These are phyloP conservation scores for Diaporthe sp. DNA, from an alignment of 2,329 filamentous ascomycete species.

Conservation along the genomic window DNA sequence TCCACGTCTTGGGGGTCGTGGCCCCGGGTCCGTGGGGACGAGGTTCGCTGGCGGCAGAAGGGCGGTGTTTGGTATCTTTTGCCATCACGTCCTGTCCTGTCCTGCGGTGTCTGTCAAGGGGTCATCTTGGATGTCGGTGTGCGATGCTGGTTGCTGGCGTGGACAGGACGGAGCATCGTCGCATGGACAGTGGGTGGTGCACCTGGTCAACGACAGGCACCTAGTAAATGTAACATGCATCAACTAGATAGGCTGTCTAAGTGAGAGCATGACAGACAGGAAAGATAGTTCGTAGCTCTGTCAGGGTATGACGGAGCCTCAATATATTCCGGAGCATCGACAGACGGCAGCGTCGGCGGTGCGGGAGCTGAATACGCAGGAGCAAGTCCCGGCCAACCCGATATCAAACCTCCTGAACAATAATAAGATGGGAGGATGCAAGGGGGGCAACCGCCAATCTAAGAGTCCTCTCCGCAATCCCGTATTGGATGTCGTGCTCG, in stretches of 20 bases:
- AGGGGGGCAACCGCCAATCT: background rate
- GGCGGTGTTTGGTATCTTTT: slow-evolving; percentile 23
- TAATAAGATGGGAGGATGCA: slow-evolving; percentile 7
- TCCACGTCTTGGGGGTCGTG: slow-evolving; percentile 19
- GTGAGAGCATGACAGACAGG: background rate
- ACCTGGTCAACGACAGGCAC: background rate
- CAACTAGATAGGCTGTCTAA: background rate
- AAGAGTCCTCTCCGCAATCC: slow-evolving; percentile 25
- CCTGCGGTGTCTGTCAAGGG: background rate
- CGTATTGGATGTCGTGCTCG: slow-evolving; percentile 28
- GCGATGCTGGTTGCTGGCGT: background rate
- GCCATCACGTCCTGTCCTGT: background rate
- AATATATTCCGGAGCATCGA: slow-evolving; percentile 9
- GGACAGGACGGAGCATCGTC: background rate
- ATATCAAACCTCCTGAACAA: background rate
- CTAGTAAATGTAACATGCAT: background rate
- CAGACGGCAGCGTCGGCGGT: slow-evolving; percentile 3
- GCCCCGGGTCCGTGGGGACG: slow-evolving; percentile 15
- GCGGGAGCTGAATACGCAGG: background rate
- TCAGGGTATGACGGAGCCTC: slow-evolving; percentile 3
- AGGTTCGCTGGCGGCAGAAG: slow-evolving; percentile 14
- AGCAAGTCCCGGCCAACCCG: slow-evolving; percentile 5
- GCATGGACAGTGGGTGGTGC: background rate
- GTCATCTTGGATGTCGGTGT: slow-evolving; percentile 6
- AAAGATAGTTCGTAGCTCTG: background rate